Conservation (phyloP, 163 green algal species). For the Scenedesmus sp. region DNA sequence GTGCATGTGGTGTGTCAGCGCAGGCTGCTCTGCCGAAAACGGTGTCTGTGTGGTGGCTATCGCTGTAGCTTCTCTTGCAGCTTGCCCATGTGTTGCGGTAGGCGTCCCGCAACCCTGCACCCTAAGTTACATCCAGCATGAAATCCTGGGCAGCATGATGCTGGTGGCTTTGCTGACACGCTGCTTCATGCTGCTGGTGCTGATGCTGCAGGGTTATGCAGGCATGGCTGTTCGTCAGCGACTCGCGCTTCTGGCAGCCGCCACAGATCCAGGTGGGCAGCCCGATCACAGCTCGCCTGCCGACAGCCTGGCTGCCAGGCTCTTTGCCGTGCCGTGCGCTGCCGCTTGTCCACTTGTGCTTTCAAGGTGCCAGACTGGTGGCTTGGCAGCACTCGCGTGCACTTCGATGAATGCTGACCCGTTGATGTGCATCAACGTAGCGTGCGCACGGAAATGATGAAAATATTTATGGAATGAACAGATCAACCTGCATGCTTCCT, state of each 20-base stretch:
- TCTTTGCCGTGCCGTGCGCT: background rate
- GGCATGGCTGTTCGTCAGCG: constrained; percentile 71
- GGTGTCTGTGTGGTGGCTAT: too few relatives aligned
- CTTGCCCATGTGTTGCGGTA: background rate
- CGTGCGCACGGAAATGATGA: background rate
- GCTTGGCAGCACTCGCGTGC: background rate
- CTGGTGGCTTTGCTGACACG: background rate
- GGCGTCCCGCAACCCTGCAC: too few relatives aligned
- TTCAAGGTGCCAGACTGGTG: background rate
- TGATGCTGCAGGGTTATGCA: constrained; percentile 59
- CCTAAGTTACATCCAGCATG: too few relatives aligned
- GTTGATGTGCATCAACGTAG: background rate
- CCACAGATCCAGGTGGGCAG: constrained; percentile 46
- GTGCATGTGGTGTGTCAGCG: too few relatives aligned
- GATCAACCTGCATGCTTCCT: background rate
- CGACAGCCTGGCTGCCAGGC: background rate
- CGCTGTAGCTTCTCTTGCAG: too few relatives aligned
- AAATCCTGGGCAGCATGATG: background rate
- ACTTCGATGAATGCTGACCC: background rate
- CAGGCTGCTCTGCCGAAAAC: too few relatives aligned
- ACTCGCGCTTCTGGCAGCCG: constrained; percentile 52
- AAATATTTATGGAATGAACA: too few relatives aligned
- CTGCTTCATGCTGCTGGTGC: background rate
- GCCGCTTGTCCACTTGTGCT: background rate
- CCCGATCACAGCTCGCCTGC: background rate